Evolutionary conservation across 768 basidiomycete species (phyloP).

Genomic region (Psilocybe cyanescens): DNA sequence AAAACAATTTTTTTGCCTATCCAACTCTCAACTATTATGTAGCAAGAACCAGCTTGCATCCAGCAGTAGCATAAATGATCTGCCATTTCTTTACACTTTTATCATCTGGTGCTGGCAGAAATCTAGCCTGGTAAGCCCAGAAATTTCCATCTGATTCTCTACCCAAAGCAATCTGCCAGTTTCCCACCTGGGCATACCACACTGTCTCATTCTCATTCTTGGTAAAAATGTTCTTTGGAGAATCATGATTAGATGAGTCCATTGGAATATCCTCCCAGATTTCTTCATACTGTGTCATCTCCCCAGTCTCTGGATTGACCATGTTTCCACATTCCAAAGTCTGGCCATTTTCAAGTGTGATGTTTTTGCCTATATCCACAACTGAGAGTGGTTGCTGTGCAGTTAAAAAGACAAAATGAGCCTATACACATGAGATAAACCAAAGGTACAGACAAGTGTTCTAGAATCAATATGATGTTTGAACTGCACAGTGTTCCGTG

Average conservation of each 20-base stretch:
- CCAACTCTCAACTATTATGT: too few relatives aligned
- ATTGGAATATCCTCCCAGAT: slow-evolving; percentile 9
- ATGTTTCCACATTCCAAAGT: slow-evolving; percentile 16
- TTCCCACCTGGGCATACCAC: slow-evolving; percentile 3
- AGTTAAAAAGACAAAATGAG: neutral
- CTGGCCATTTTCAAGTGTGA: neutral
- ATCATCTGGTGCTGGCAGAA: neutral
- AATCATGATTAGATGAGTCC: neutral
- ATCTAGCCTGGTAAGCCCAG: slow-evolving; percentile 7
- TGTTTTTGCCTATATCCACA: slow-evolving; percentile 11
- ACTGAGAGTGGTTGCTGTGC: slow-evolving; percentile 8
- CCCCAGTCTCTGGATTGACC: slow-evolving; percentile 13
- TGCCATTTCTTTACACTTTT: neutral
- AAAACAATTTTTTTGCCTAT: too few relatives aligned
- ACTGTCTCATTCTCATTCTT: neutral
- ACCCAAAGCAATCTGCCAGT: slow-evolving; percentile 3
- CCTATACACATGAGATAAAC: neutral
- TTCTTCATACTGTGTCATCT: slow-evolving; percentile 15
- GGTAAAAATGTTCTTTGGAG: neutral
- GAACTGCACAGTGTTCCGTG: slow-evolving; percentile 12
- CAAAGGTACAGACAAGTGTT: slow-evolving; percentile 7
- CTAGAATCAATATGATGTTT: slow-evolving; percentile 18
- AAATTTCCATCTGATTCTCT: neutral
- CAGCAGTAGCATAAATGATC: neutral
- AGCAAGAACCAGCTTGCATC: too few relatives aligned